Percentiles rank a stretch among this genome's conserved stretches.
These are phyloP conservation scores for Ophiostoma australiae DNA, from an alignment of 2,329 filamentous ascomycete species.

Conservation along the genomic window DNA sequence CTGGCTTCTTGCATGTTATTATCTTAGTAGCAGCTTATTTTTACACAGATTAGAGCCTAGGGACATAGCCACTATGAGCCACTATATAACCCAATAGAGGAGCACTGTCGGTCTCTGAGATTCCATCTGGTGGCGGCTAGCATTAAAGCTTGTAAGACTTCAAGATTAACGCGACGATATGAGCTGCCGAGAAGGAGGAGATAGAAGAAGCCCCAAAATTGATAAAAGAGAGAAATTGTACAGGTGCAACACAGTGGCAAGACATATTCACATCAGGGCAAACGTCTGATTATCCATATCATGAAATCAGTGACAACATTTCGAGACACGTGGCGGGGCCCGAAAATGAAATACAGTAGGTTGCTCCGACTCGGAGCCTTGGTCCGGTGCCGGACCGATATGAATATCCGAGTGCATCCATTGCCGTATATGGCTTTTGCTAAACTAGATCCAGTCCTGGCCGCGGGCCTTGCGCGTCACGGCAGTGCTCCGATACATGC, in stretches of 20 bases:
- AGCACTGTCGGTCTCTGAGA: not conserved
- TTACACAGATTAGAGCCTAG: not conserved
- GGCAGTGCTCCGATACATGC: conserved; percentile 24
- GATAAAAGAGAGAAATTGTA: not conserved
- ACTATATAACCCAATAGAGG: not conserved
- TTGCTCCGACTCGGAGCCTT: not conserved
- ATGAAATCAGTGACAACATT: not conserved
- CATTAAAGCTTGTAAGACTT: not conserved
- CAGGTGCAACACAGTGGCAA: no score
- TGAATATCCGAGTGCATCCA: not conserved
- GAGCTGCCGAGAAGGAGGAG: not conserved
- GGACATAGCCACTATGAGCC: not conserved
- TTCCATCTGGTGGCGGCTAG: not conserved
- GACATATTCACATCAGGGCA: not conserved
- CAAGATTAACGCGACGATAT: not conserved
- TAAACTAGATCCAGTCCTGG: conserved; percentile 24
- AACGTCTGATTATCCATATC: not conserved
- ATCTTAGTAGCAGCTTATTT: not conserved
- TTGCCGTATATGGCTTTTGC: not conserved
- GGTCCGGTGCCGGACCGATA: no score
- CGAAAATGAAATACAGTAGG: not conserved
- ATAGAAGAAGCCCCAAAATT: not conserved
- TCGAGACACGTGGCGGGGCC: not conserved
- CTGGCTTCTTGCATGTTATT: not conserved
- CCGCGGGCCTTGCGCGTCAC: conserved; percentile 25